A percentile compares a stretch with the other conserved stretches of the same genome.
Conservation (phyloP, 1,284 basidiomycete species). For the Vanrija sp. region DNA sequence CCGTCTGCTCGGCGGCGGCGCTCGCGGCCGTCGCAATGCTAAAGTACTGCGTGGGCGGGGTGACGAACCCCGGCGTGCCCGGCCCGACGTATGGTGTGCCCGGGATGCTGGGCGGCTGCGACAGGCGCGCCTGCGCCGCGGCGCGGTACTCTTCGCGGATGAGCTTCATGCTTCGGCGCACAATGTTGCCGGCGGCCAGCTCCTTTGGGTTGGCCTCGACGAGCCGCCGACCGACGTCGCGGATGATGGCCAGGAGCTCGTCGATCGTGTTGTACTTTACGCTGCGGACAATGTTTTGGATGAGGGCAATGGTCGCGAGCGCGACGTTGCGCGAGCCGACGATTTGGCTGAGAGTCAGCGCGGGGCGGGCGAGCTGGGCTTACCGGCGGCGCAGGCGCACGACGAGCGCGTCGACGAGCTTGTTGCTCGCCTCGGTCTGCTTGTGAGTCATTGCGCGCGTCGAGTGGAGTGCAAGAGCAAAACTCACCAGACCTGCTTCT, state of each 20-base stretch:
- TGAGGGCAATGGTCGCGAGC: constrained; percentile 78
- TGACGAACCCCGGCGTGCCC: constrained; percentile 38
- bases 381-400: constrained; percentile 64
- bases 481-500: constrained; percentile 7
- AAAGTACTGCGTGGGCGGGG: constrained; percentile 40
- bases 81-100: constrained; percentile 41
- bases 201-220: constrained; percentile 93
- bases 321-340: constrained; percentile 83
- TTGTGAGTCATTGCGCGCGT: background rate
- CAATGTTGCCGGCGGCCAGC: constrained; percentile 89
- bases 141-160: constrained; percentile 85
- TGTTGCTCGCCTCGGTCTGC: constrained; percentile 28
- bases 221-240: constrained; percentile 70
- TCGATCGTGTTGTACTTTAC: constrained; percentile 83
- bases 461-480: background rate
- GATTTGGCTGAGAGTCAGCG: constrained; percentile 58
- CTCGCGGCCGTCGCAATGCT: constrained; percentile 12
- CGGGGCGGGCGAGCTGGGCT: constrained; percentile 30
- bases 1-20: background rate
- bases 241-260: constrained; percentile 76
- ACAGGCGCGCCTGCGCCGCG: constrained; percentile 38
- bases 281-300: constrained; percentile 82
- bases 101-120: constrained; percentile 35
- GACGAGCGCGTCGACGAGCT: constrained; percentile 63
- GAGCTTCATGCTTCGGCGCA: constrained; percentile 83